Evolutionary conservation across 2,329 filamentous ascomycete genomes (phyloP), one percentile per base, ranked within the genome.

Genomic region (Xylaria sp.): DNA sequence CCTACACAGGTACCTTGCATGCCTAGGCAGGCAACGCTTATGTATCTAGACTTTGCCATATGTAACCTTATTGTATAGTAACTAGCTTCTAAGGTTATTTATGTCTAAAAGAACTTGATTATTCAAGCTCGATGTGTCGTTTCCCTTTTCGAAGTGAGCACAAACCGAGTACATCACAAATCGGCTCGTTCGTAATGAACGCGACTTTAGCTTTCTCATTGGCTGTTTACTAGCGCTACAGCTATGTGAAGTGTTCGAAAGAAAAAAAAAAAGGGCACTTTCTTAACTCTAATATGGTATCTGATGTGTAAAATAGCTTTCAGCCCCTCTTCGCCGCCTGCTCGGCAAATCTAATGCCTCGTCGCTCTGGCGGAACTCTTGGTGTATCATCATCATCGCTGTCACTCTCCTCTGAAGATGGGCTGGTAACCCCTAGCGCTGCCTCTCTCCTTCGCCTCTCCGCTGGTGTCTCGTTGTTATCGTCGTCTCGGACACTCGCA

Each of bases 371-470:
- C 1, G 83, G 81, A 58, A 85, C 81, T 69, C 84, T 73, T 49
- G 81, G 80, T 25, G 78, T 83, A 64, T 86, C 83, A 61, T 87
- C 85, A 23, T 88, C 87, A 33, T 88, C 82, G 58, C 80, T 85
- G 56, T 81, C 80, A 57, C 81, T 80, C 46, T 79, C 81, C 17
- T 78, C 79, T 0, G 74, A 76, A 7, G 73, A 76, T 2, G 73
- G 75, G 7, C 74, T 72, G 15, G 78, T 76, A 63, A 90, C 80
- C 9, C 90, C 90, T 1, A 94, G 78, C 1, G 91, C 91, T 1
- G 90, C 90, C 69, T 92, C 87, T 68, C 91, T 85, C 54, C 91
- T 81, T 40, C 90, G 83, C 58, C 89, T 82, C 75, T 94, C 91
- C 0, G 90, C 91, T 0, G 90, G 88, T 0, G 90, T 93, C 76